Conservation (phyloP, 192 early-diverging fungal genomes). For the Spizellomyces sp. region DNA sequence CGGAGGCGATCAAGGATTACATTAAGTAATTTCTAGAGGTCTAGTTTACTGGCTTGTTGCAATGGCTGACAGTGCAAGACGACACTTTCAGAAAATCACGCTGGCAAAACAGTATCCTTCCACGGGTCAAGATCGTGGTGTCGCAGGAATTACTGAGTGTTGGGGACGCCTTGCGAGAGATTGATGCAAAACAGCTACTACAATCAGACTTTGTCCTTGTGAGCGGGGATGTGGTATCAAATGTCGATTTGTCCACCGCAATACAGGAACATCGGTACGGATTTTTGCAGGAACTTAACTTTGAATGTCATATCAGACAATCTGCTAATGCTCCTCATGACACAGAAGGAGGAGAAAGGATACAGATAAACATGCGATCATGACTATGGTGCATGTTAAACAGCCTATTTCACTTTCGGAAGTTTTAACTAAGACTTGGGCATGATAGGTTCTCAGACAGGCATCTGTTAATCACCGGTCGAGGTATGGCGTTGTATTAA, state of each 20-base stretch:
- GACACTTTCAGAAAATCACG: constrained; percentile 55
- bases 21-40: constrained; percentile 61
- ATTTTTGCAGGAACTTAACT: no score
- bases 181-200: constrained; percentile 78
- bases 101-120: constrained; percentile 71
- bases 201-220: constrained; percentile 91
- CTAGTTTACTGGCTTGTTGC: not conserved
- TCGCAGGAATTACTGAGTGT: constrained; percentile 75
- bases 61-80: no score
- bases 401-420: no score
- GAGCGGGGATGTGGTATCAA: constrained; percentile 86
- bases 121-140: constrained; percentile 70
- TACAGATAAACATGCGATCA: constrained; percentile 82
- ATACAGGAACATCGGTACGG: constrained; percentile 75
- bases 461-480: constrained; percentile 59
- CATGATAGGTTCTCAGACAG: constrained; percentile 57
- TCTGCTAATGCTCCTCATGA: no score
- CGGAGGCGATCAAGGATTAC: constrained; percentile 81
- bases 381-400: constrained; percentile 73
- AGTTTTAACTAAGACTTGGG: no score
- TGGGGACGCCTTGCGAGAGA: constrained; percentile 90
- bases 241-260: constrained; percentile 76
- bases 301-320: no score
- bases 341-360: constrained; percentile 50
- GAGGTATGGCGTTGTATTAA: constrained; percentile 7